Evolutionary conservation across 176 grass and related monocot species (phyloP).

Genomic region (Carex parvula): DNA sequence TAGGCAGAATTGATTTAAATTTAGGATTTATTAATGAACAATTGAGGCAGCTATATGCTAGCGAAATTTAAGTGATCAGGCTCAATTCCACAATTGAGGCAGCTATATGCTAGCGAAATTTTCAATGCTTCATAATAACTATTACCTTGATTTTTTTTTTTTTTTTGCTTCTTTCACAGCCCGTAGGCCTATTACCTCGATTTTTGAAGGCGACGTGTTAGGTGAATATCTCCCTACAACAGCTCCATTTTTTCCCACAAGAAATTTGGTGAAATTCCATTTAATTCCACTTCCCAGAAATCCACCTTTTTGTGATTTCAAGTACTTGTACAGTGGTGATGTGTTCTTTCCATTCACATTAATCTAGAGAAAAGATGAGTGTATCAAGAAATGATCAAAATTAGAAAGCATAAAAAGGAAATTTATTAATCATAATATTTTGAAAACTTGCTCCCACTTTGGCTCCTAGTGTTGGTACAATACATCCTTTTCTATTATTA

Average conservation of each 20-base stretch:
- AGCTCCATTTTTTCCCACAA: conserved; percentile 49
- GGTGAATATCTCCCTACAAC: conserved; percentile 48
- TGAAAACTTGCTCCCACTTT: background rate
- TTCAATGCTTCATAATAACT: background rate
- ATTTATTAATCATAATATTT: background rate
- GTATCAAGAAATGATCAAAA: background rate
- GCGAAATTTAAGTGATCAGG: background rate
- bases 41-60: no score
- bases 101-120: background rate
- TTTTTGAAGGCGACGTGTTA: conserved; percentile 41
- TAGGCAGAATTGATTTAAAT: background rate
- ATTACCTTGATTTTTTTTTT: no score
- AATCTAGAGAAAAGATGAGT: conserved; percentile 29
- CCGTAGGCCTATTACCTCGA: no score
- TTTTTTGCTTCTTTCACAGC: no score
- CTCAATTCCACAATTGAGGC: background rate
- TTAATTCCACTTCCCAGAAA: conserved; percentile 53
- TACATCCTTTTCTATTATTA: background rate
- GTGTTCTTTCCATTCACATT: conserved; percentile 54
- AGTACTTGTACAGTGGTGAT: conserved; percentile 44
- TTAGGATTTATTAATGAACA: background rate
- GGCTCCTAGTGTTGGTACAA: background rate
- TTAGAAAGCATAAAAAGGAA: background rate
- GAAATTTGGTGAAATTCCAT: conserved; percentile 72
- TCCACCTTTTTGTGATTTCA: conserved; percentile 52